Base-by-base conservation (phyloP, 164 flowering plant genomes). In the Magnolia changhungtana region DNA sequence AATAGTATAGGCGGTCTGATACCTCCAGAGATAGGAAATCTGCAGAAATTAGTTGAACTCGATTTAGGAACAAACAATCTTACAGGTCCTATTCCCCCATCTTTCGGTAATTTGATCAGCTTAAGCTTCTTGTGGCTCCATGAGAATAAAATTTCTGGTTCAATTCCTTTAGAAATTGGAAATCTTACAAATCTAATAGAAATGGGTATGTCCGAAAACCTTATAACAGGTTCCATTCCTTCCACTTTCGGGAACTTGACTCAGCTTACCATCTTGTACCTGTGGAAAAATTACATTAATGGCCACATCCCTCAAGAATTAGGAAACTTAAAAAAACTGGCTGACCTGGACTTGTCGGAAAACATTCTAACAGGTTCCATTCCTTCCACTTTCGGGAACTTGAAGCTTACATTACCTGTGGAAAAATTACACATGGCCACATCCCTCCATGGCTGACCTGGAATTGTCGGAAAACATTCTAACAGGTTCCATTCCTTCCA, bases 1-100 rank as follows among this genome's bases (percentile, higher is more conserved):
- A 55, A 55, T 55, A 10, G 13, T 10, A 10, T 55, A 16, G 1
- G 8, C 8, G 83, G 86, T 7, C 3, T 8, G 8, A 63, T 81
- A 23, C 86, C 86, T 4, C 4, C 69, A 5, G 78, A 84, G 65
- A 79, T 81, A 18, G 86, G 86, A 13, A 77, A 77, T 14, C 59
- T 75, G 14, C 69, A 61, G 37, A 5, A 51, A 27, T 31, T 79
- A 27, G 6, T 31, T 55, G 16, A 16, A 19, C n/a, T 72, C 4
- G 8, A 11, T 29, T 16, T 72, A 64, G 9, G 0, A 1, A n/a
- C 67, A 18, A 64, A 64, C 67, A 64, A 64, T 64, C 23, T 64
- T n/a, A 64, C 23, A 1, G 67, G 45, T 37, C 7, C 45, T 7
- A 37, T 37, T 5, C 7, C 45, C 0, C 7, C 45, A 3, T 37